Base-by-base conservation (phyloP, 371 early-diverging fungal species). In the Rhizoclosmatium hyalinum region DNA sequence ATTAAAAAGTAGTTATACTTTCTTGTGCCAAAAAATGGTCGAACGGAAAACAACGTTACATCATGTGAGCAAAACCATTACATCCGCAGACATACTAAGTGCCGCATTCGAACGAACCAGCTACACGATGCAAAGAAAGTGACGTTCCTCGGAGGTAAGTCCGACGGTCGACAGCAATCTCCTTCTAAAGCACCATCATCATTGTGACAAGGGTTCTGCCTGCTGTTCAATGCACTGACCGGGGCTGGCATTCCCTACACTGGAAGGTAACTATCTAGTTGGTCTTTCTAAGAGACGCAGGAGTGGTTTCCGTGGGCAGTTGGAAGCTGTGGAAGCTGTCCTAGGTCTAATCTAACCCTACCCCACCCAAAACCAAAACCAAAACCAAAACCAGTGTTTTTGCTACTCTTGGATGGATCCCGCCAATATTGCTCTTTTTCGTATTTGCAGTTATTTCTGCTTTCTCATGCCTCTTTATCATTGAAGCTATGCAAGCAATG, bases 401-500 rank as follows among this genome's bases (percentile, higher is more conserved):
- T 64, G 42, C 44, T 5, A 64, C 57, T 5, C 50, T 79, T 39
- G 84, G 84, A 2, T 82, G 79, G 80, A 17, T 81, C 60, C 46
- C 73, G 12, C 80, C 83, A 6, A 43, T 73, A 12, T n/a, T 79
- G 32, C 68, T 79, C 45, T 84, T 80, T 74, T 5, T 77, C 14
- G 55, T 83, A 53, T 84, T 84, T 65, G 77, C 77, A 2, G 64
- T 81, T 32, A 74, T 86, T 43, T 82, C 84, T 6, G 75, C 79
- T 17, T 76, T 84, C 57, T 76, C 80, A 21, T 73, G 75, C 3
- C 79, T 94, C n/a, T 92, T 94, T 74, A 88, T 92, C 43, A 88
- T 92, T 68, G 94, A 94, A 76, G 90, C 91, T 6, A 87, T 94
- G 85, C 91, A 92, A 54, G 89, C 87, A 64, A 88, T 93, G 43